Evolutionary conservation across 1,139 yeast species (phyloP).

Genomic region (Sugiyamaella pinicola): DNA sequence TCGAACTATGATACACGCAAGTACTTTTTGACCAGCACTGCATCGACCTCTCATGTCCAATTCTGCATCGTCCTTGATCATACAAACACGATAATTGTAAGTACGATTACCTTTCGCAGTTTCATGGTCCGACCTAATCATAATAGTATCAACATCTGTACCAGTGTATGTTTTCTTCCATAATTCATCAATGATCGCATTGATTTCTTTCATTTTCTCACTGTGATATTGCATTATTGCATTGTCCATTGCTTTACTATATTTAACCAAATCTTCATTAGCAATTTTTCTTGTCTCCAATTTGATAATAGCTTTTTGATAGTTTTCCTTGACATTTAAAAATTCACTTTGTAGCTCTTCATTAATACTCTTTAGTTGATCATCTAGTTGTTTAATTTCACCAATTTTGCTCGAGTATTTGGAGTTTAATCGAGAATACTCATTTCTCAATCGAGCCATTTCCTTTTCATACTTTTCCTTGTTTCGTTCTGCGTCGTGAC

Average conservation of each 20-base stretch:
- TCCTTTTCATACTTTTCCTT: constrained; percentile 65
- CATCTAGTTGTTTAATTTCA: constrained; percentile 79
- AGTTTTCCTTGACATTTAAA: constrained; percentile 61
- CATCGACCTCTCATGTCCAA: constrained; percentile 98
- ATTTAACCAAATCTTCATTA: constrained; percentile 81
- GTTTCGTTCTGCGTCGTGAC: constrained; percentile 63
- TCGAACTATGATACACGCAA: constrained; percentile 89
- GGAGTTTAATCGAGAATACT: constrained; percentile 61
- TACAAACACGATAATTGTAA: constrained; percentile 91
- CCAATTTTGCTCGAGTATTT: constrained; percentile 80
- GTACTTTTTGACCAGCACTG: constrained; percentile 96
- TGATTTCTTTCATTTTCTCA: constrained; percentile 90
- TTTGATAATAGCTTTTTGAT: constrained; percentile 72
- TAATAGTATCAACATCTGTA: constrained; percentile 89
- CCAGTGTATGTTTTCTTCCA: constrained; percentile 97
- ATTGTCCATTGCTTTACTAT: constrained; percentile 82
- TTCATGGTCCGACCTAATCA: constrained; percentile 79
- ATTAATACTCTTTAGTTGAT: constrained; percentile 60
- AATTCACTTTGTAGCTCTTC: constrained; percentile 71
- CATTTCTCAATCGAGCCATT: constrained; percentile 56
- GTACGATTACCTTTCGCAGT: constrained; percentile 58
- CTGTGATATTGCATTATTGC: constrained; percentile 95
- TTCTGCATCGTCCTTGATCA: constrained; percentile 90
- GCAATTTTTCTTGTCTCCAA: constrained; percentile 76
- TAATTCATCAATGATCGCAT: constrained; percentile 79